Evolutionary conservation across 2,329 filamentous ascomycete species (phyloP), one percentile per base, ranked within the genome.

Genomic region (Macrophomina tecta): DNA sequence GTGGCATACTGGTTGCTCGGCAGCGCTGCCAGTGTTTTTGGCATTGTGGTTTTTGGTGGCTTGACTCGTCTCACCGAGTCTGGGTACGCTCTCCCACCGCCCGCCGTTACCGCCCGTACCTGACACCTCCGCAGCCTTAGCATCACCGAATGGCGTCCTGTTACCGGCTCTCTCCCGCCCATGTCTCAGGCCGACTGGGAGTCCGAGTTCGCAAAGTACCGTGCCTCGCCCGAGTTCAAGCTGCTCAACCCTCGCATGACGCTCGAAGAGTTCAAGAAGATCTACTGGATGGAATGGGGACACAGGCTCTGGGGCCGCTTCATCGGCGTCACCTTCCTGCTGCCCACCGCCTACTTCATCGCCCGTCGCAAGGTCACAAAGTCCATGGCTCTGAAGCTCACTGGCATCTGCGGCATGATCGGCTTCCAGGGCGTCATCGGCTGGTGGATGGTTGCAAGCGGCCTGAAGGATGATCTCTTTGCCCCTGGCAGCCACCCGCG

Each of bases 381-480:
- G 63, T 88, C 87, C 64, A 96, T 97, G 90, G 89, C 93, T 16
- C 78, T 84, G 72, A 90, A 91, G 69, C 84, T 99, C 14, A 82
- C 88, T 48, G 94, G 93, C 12, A 98, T 99, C 69, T 92, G 92
- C 51, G 88, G 86, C 58, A 84, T 98, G 73, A 97, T 99, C 74
- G 95, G 93, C 65, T 95, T 97, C 79, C 95, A 99, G 79, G 95
- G 95, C 52, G 87, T 95, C 74, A 90, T 99, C 70, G 95, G 95
- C 65, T 99, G 95, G 95, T 99, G 95, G 93, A 99, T 99, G 95
- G 95, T 99, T 72, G 96, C 96, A 80, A 96, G 92, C 11, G 95
- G 95, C 1, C 84, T 99, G 69, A 96, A 94, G 78, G 95, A 98
- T 76, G 95, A 99, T 78, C 86, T 99, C 34, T 97, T 99, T 76